Conservation (phyloP, 2,329 filamentous ascomycete species). For the Sporothrix protearum region DNA sequence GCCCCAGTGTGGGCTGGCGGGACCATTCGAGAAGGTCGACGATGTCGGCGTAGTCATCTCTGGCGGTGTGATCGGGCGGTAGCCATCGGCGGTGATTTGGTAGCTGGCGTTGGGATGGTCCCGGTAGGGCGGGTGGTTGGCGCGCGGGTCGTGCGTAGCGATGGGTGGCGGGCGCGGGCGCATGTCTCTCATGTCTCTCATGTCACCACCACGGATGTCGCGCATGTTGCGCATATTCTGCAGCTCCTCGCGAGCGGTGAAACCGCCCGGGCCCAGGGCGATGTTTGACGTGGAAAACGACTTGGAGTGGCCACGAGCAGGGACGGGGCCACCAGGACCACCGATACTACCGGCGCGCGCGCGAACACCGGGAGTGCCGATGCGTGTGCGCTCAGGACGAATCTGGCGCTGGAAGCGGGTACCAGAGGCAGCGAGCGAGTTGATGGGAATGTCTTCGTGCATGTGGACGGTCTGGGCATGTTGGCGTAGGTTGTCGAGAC, state of each 20-base stretch:
- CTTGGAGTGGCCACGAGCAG: slow-evolving; percentile 77
- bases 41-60: slow-evolving; percentile 82
- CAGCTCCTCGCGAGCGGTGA: neutral
- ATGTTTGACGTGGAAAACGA: slow-evolving; percentile 84
- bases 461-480: slow-evolving; percentile 97
- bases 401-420: slow-evolving; percentile 91
- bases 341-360: slow-evolving; percentile 72
- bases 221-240: neutral
- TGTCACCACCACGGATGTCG: no score
- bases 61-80: slow-evolving; percentile 64
- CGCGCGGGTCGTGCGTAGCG: slow-evolving; percentile 73
- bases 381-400: slow-evolving; percentile 75
- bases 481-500: slow-evolving; percentile 90
- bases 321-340: slow-evolving; percentile 54
- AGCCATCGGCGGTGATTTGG: slow-evolving; percentile 60
- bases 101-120: slow-evolving; percentile 37
- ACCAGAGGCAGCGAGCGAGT: slow-evolving; percentile 88
- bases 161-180: slow-evolving; percentile 75
- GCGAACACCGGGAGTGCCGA: slow-evolving; percentile 63
- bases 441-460: slow-evolving; percentile 92
- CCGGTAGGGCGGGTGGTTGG: slow-evolving; percentile 49
- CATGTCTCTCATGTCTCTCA: slow-evolving; percentile 42
- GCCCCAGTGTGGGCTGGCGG: slow-evolving; percentile 72
- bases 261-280: slow-evolving; percentile 44
- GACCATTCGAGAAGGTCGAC: slow-evolving; percentile 72